phyloP scores from a whole-genome alignment of 2,329 filamentous ascomycete genomes.

The Pseudocercospora musae region DNA sequence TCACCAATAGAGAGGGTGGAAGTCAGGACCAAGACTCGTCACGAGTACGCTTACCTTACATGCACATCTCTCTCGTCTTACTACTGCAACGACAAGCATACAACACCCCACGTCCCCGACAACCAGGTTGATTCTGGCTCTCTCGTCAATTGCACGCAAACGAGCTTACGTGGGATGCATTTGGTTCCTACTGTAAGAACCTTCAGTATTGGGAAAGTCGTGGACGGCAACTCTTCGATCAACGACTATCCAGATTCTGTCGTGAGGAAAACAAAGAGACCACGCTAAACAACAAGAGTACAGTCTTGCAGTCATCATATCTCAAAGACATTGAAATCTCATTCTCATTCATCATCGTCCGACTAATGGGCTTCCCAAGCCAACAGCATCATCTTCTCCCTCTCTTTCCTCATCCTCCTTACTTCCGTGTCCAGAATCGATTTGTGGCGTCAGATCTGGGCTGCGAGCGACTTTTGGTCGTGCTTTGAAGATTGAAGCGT shows the following conservation, averaged over 20 bases:
- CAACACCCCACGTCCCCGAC: background rate
- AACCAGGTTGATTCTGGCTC: background rate
- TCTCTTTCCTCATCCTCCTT: constrained; percentile 1
- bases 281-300: background rate
- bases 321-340: background rate
- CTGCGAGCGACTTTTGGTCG: constrained; percentile 76
- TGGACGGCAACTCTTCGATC: background rate
- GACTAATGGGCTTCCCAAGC: constrained; percentile 8
- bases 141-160: background rate
- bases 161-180: background rate
- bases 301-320: background rate
- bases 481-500: constrained; percentile 80
- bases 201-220: background rate
- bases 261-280: background rate
- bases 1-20: no score
- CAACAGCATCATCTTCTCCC: constrained; percentile 5
- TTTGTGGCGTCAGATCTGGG: constrained; percentile 43
- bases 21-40: background rate
- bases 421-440: constrained; percentile 8
- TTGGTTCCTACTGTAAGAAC: background rate
- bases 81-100: background rate
- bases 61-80: no score
- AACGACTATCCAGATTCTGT: background rate
- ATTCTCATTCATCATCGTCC: constrained; percentile 8
- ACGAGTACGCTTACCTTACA: no score